Percentiles rank a stretch among this genome's conserved stretches.
phyloP scores from a whole-genome alignment of 495 filamentous ascomycete genomes.

The Penicillium robsamsonii region DNA sequence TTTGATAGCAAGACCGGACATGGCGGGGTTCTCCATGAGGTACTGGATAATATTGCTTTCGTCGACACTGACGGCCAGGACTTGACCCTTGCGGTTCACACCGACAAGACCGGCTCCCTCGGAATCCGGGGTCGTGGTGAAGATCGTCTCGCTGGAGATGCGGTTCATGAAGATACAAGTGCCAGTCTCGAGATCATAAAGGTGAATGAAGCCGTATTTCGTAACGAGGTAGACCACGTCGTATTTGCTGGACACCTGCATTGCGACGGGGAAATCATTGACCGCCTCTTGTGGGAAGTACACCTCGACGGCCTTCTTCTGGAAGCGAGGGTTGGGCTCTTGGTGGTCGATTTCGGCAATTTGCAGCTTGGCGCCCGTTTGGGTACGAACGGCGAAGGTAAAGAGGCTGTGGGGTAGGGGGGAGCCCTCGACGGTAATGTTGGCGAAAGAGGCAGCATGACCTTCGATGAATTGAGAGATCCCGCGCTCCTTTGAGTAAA shows the following conservation, averaged over 20 bases:
- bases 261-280: conserved; percentile 97
- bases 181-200: conserved; percentile 95
- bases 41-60: conserved; percentile 90
- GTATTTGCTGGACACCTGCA: conserved; percentile 95
- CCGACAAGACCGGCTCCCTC: conserved; percentile 86
- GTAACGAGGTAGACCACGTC: conserved; percentile 95
- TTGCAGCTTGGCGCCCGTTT: conserved; percentile 89
- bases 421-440: conserved; percentile 81
- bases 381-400: conserved; percentile 88
- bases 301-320: conserved; percentile 94
- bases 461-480: conserved; percentile 98
- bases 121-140: conserved; percentile 83
- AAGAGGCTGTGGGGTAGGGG: conserved; percentile 91
- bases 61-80: conserved; percentile 88
- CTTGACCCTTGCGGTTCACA: conserved; percentile 95
- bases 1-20: conserved; percentile 87
- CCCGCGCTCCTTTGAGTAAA: conserved; percentile 91
- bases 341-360: conserved; percentile 97
- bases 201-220: conserved; percentile 98
- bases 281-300: conserved; percentile 94
- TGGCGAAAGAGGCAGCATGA: conserved; percentile 93
- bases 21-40: conserved; percentile 91
- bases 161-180: conserved; percentile 99
- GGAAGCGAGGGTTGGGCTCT: conserved; percentile 78
- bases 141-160: conserved; percentile 98